These are phyloP conservation scores for Caryopteris hybrid DNA, from an alignment of 305 asterid species.

Conservation along the genomic window DNA sequence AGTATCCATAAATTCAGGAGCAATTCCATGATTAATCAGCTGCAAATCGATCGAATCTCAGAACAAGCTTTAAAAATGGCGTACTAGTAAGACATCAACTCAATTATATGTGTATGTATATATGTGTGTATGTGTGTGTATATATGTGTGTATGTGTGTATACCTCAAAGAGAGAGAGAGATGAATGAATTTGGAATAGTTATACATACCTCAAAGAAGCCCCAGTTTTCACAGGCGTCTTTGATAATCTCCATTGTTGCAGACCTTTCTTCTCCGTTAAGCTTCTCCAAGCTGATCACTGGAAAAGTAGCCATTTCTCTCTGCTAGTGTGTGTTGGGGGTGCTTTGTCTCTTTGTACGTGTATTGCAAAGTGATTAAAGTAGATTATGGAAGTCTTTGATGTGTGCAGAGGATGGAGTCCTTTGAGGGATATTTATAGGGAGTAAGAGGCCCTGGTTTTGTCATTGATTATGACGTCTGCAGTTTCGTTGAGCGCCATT, in stretches of 20 bases:
- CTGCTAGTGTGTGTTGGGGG: slow-evolving; percentile 1
- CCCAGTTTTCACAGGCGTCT: slow-evolving; percentile 98
- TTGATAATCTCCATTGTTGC: slow-evolving; percentile 61
- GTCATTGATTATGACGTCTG: neutral
- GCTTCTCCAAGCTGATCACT: slow-evolving; percentile 70
- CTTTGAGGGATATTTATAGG: slow-evolving; percentile 49
- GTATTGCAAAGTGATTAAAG: neutral
- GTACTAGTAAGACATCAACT: no score
- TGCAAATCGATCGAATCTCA: slow-evolving; percentile 9
- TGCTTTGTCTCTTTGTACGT: no score
- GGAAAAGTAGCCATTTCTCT: slow-evolving; percentile 59
- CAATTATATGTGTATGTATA: no score
- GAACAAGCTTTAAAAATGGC: neutral
- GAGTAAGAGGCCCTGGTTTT: neutral
- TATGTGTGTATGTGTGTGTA: no score
- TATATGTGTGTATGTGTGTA: no score
- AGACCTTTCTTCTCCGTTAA: slow-evolving; percentile 69
- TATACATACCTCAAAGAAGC: slow-evolving; percentile 82
- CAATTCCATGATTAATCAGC: slow-evolving; percentile 78
- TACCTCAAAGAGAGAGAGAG: no score
- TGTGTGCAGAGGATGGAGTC: neutral
- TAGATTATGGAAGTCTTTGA: neutral
- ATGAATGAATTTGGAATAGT: neutral
- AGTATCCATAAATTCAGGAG: slow-evolving; percentile 66
- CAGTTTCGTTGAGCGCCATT: neutral